Evolutionary conservation across 2,329 filamentous ascomycete genomes (phyloP).

Genomic region (Sclerotinia glacialis): DNA sequence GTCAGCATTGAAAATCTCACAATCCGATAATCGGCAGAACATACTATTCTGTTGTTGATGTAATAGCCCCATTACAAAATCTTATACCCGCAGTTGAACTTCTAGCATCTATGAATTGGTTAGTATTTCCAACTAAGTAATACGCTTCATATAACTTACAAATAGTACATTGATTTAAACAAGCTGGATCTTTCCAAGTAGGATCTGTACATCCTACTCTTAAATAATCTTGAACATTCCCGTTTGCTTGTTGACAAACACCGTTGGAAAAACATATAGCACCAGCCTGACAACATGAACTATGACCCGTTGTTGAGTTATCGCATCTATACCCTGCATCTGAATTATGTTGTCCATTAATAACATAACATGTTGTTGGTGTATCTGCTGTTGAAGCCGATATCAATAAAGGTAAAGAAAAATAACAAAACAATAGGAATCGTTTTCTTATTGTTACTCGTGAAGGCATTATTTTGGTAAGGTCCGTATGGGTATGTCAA

Average conservation of each 20-base stretch:
- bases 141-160: slow-evolving; percentile 24
- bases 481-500: background rate
- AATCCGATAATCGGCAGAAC: background rate
- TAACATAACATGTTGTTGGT: slow-evolving; percentile 29
- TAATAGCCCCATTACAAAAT: slow-evolving; percentile 28
- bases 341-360: slow-evolving; percentile 25
- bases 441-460: background rate
- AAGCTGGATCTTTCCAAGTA: slow-evolving; percentile 31
- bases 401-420: background rate
- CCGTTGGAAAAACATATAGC: slow-evolving; percentile 32
- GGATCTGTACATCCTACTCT: slow-evolving; percentile 34
- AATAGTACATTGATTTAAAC: slow-evolving; percentile 29
- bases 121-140: background rate
- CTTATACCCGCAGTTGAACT: slow-evolving; percentile 29
- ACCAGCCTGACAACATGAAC: slow-evolving; percentile 28
- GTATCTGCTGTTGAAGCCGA: slow-evolving; percentile 6
- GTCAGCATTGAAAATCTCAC: background rate
- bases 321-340: slow-evolving; percentile 28
- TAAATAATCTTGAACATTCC: slow-evolving; percentile 28
- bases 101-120: slow-evolving; percentile 24
- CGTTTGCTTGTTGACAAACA: slow-evolving; percentile 29
- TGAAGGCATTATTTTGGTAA: slow-evolving; percentile 5
- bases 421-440: slow-evolving; percentile 10
- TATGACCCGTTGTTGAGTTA: slow-evolving; percentile 30
- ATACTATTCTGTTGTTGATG: slow-evolving; percentile 30